Base-by-base conservation (phyloP, 306 rosid species). In the Prunus fruticosa region DNA sequence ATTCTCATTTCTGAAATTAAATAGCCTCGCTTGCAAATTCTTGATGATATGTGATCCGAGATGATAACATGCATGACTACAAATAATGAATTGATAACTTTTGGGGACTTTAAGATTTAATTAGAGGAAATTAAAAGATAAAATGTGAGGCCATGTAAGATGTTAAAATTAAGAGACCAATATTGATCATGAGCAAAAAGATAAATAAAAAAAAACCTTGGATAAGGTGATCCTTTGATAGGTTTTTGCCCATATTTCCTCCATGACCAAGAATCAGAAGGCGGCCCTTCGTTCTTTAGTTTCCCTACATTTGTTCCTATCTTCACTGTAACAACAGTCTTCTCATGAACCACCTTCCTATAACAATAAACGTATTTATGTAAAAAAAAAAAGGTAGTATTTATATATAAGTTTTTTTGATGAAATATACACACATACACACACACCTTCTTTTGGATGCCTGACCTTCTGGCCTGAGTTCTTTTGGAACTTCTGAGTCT, bases 231-330 rank as follows among this genome's bases (percentile, higher is more conserved):
- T 49, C 98, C 98, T 67, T 93, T 93, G 63, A 93, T 93, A 20
- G 98, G 97, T 54, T 93, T 93, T 60, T 93, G 98, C 71, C 98
- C 98, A 87, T 93, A 93, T 85, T 91, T 93, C 80, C 98, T 93
- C 98, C 98, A 93, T 71, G 98, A 93, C 98, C 98, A 91, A 49
- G 82, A 84, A 85, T 93, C 98, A 32, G 93, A 88, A 81, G 97
- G 96, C 41, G 88, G 83, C 11, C 97, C 97, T 90, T 93, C 98
- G 71, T 90, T 93, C 90, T 91, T 91, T 67, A 87, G 58, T 78
- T 89, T 93, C 70, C 97, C 89, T 54, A 80, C 91, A 85, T 88
- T 88, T 76, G 80, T 83, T 83, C 93, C 96, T 32, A 91, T 82
- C 76, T 76, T 90, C 81, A 93, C 97, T 18, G 53, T 72, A 9